phyloP scores from a whole-genome alignment of 2,329 filamentous ascomycete species.

The Sclerotinia trifoliorum region DNA sequence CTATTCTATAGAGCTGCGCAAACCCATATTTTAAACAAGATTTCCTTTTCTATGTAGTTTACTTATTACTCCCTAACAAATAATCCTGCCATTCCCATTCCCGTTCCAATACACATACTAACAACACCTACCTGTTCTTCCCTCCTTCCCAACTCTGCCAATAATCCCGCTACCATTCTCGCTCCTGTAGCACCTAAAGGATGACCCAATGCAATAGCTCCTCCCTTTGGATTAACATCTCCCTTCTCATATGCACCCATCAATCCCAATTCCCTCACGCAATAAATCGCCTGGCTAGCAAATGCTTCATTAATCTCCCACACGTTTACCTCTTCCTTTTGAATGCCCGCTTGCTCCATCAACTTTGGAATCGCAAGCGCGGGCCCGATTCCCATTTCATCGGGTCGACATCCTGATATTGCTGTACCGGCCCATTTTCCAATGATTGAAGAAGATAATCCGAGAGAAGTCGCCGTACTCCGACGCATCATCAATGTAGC shows the following conservation, averaged over 20 bases:
- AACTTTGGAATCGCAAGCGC: conserved; percentile 83
- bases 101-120: conserved; percentile 85
- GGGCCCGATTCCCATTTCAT: conserved; percentile 93
- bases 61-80: conserved; percentile 63
- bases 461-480: conserved; percentile 72
- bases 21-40: too few relatives aligned
- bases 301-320: conserved; percentile 95
- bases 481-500: conserved; percentile 81
- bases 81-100: conserved; percentile 73
- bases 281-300: conserved; percentile 67
- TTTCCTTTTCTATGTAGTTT: too few relatives aligned
- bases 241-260: conserved; percentile 60
- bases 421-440: conserved; percentile 79
- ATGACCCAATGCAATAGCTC: conserved; percentile 91
- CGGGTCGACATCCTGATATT: conserved; percentile 75
- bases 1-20: neutral
- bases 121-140: conserved; percentile 77
- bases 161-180: conserved; percentile 65
- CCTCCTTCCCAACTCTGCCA: conserved; percentile 65
- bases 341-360: conserved; percentile 65
- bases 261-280: conserved; percentile 67
- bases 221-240: conserved; percentile 86
- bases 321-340: conserved; percentile 67
- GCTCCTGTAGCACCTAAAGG: conserved; percentile 87
- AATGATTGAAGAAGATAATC: conserved; percentile 67